These are phyloP conservation scores for Arbutus unedo DNA, from an alignment of 148 eudicot species.

Conservation along the genomic window DNA sequence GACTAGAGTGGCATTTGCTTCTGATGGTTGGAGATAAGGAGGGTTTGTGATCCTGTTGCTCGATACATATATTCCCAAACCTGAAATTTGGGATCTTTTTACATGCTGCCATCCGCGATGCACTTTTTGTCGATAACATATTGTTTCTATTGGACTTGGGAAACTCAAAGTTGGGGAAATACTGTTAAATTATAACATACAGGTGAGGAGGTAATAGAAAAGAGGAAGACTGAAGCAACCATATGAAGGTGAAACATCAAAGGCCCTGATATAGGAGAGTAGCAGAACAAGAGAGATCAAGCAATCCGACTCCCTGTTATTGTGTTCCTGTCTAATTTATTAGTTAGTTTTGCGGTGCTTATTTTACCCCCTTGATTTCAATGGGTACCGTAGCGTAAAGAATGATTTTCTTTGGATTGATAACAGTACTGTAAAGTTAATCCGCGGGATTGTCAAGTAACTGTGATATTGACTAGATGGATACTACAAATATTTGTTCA, in stretches of 20 bases:
- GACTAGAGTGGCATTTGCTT: background rate
- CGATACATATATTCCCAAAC: background rate
- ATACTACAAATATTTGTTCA: conserved; percentile 6
- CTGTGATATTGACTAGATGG: conserved; percentile 6
- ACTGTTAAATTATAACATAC: background rate
- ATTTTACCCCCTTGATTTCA: background rate
- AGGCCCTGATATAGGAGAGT: background rate
- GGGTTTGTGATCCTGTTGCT: background rate
- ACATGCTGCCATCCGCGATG: background rate
- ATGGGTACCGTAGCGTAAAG: background rate
- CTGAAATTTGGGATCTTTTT: background rate
- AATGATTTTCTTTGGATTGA: background rate
- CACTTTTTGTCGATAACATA: background rate
- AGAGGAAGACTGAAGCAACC: background rate
- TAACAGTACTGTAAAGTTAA: conserved; percentile 10
- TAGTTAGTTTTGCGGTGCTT: background rate
- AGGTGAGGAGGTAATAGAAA: background rate
- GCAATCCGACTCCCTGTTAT: background rate
- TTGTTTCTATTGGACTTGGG: background rate
- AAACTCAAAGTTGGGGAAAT: background rate
- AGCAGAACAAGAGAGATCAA: conserved; percentile 5
- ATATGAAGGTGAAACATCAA: conserved; percentile 3
- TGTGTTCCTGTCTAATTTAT: background rate
- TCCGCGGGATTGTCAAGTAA: conserved; percentile 1
- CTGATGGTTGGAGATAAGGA: background rate